Evolutionary conservation across 2,329 filamentous ascomycete species (phyloP), one percentile per base, ranked within the genome.

Genomic region (Neopestalotiopsis sp.): DNA sequence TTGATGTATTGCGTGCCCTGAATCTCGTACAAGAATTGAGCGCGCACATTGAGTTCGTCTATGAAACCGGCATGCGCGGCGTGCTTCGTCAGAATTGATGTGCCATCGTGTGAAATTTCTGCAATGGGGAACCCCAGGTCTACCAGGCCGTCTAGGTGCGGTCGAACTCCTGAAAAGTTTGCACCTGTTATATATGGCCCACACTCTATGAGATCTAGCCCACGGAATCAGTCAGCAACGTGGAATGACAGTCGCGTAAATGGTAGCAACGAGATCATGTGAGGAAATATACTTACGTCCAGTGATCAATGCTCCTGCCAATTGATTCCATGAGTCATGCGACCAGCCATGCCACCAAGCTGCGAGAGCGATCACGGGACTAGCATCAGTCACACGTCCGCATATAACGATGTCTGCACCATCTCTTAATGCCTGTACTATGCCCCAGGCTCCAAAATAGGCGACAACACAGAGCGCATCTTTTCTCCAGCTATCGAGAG

Each of bases 1-100:
- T 85, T 84, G 14, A 83, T 67, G 66, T 85, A 85, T 0, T 81
- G 67, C 4, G 82, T 80, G 0, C 83, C 83, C 20, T 85, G 83
- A 24, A 85, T 73, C 66, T 85, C 83, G 58, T 85, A 85, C 4
- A 85, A 71, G 1, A 85, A 75, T 67, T 85, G 83, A 0, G 74
- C 76, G 0, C 73, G 78, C 30, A 74, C 74, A 0, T 77, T 81
- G 1, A 77, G 74, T n/a, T 74, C 49, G 49, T 61, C 74, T 2
- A 75, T 69, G n/a, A 72, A 65, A 10, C 74, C 75, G 38, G 72
- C 72, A 5, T 65, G 60, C 9, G 40, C 65, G 64, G 72, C 71
- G 34, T 73, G 73, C 68, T 75, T 76, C 10, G 70, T 72, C 52
- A 73, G 7, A 17, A 63, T 42, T 24, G 10, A 3, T 3, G 10